Evolutionary conservation across 345 rosid species (phyloP).

Genomic region (Toxicodendron radicans): DNA sequence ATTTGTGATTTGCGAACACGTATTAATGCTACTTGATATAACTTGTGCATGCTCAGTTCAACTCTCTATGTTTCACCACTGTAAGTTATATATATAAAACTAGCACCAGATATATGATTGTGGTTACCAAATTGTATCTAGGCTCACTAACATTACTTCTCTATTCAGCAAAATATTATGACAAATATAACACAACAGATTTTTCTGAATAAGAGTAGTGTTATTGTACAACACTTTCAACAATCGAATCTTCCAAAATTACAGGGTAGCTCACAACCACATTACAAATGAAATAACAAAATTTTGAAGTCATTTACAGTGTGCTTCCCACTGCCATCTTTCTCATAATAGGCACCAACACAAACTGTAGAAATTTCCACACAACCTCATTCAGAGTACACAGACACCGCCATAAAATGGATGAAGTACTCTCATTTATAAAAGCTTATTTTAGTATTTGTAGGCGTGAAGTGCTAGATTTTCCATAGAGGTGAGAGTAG

Average conservation of each 20-base stretch:
- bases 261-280: slow-evolving; percentile 1
- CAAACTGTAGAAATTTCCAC: not conserved
- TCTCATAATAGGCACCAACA: not conserved
- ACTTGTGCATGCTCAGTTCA: too few species aligned
- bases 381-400: not conserved
- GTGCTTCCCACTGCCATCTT: not conserved
- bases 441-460: not conserved
- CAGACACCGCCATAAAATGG: not conserved
- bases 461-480: slow-evolving; percentile 37
- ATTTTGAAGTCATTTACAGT: not conserved
- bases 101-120: too few species aligned
- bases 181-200: slow-evolving; percentile 6
- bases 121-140: too few species aligned
- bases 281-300: not conserved
- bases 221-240: slow-evolving; percentile 12
- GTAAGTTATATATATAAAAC: too few species aligned
- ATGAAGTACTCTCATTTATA: not conserved
- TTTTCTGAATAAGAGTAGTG: not conserved
- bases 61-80: too few species aligned
- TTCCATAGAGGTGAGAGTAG: slow-evolving; percentile 82
- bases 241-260: slow-evolving; percentile 7
- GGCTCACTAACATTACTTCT: too few species aligned
- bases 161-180: too few species aligned
- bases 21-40: too few species aligned
- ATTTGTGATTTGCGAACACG: too few species aligned